Evolutionary conservation across 371 early-diverging fungal genomes (phyloP).

Genomic region (Parasitella parasitica): DNA sequence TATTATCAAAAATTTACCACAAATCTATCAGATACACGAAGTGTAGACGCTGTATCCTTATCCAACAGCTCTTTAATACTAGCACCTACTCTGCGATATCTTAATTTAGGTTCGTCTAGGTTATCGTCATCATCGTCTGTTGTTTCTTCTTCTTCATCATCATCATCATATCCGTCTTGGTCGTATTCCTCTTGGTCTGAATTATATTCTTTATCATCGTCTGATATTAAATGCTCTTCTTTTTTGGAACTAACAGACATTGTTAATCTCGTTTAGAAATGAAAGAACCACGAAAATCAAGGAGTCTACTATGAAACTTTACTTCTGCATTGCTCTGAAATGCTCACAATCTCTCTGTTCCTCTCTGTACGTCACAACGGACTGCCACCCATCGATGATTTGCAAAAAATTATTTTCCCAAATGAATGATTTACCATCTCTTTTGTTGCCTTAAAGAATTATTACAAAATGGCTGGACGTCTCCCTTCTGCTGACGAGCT

Average conservation of each 20-base stretch:
- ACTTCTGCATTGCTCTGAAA: background rate
- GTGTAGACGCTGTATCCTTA: slow-evolving; percentile 81
- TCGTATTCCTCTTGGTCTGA: slow-evolving; percentile 18
- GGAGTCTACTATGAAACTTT: background rate
- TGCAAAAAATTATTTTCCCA: background rate
- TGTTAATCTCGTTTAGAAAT: background rate
- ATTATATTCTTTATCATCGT: slow-evolving; percentile 11
- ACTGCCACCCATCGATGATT: background rate
- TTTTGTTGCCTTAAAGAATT: background rate
- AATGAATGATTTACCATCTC: background rate
- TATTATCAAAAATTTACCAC: slow-evolving; percentile 52
- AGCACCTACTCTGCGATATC: slow-evolving; percentile 82
- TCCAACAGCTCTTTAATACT: slow-evolving; percentile 75
- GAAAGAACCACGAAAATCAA: background rate
- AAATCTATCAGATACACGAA: slow-evolving; percentile 80
- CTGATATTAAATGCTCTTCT: background rate
- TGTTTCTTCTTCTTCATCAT: slow-evolving; percentile 47
- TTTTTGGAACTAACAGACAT: slow-evolving; percentile 2
- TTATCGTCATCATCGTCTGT: slow-evolving; percentile 50
- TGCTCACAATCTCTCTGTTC: background rate
- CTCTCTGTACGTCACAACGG: slow-evolving; percentile 1
- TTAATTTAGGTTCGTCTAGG: slow-evolving; percentile 85
- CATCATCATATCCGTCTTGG: slow-evolving; percentile 37
- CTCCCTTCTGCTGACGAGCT: slow-evolving; percentile 80
- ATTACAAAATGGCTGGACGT: slow-evolving; percentile 43